Conservation (phyloP, 2,329 filamentous ascomycete species). For the Claviceps sp. region DNA sequence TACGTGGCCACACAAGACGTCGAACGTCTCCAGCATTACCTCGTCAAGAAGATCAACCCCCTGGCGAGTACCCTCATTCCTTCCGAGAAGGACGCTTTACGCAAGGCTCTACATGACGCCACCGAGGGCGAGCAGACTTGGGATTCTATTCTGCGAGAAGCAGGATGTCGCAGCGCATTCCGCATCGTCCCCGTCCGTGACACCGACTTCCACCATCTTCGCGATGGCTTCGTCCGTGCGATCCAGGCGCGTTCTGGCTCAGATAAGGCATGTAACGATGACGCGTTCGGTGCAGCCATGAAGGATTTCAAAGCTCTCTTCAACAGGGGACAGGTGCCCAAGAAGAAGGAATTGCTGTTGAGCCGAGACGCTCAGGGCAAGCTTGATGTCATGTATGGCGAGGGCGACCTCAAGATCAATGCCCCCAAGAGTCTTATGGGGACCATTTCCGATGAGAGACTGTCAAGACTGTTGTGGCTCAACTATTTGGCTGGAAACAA, state of each 20-base stretch:
- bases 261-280: slow-evolving; percentile 46
- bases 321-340: slow-evolving; percentile 65
- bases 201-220: slow-evolving; percentile 85
- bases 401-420: slow-evolving; percentile 37
- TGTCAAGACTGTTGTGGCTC: slow-evolving; percentile 75
- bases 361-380: slow-evolving; percentile 51
- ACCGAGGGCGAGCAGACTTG: slow-evolving; percentile 58
- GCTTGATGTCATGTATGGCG: slow-evolving; percentile 55
- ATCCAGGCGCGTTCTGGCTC: slow-evolving; percentile 60
- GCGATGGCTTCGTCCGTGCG: slow-evolving; percentile 80
- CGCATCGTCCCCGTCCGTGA: slow-evolving; percentile 82
- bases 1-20: slow-evolving; percentile 82
- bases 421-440: slow-evolving; percentile 47
- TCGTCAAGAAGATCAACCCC: slow-evolving; percentile 64
- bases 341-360: slow-evolving; percentile 65
- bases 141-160: slow-evolving; percentile 53
- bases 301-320: slow-evolving; percentile 72
- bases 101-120: slow-evolving; percentile 54
- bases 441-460: slow-evolving; percentile 59
- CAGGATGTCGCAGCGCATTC: slow-evolving; percentile 61
- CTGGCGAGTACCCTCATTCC: slow-evolving; percentile 72
- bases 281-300: slow-evolving; percentile 63
- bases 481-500: slow-evolving; percentile 78
- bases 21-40: slow-evolving; percentile 59
- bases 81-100: slow-evolving; percentile 64